Percentiles rank a stretch among this genome's conserved stretches.
Evolutionary conservation across 805 yeast species (phyloP).

Genomic region (Metschnikowia dekortorum): DNA sequence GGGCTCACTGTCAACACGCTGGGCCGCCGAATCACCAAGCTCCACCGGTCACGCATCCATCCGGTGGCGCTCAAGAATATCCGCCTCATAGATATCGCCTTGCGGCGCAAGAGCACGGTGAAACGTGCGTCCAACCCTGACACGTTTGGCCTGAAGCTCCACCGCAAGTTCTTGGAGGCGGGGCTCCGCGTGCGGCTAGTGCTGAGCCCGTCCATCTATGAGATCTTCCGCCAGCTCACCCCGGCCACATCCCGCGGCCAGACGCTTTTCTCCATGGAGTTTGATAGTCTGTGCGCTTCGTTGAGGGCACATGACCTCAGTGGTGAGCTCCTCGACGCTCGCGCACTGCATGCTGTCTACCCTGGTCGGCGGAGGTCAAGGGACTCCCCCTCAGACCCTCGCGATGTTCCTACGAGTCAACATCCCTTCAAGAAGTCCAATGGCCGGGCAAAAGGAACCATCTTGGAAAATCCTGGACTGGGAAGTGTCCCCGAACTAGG

Average conservation of each 20-base stretch:
- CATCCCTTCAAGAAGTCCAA: too few relatives aligned
- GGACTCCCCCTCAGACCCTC: too few relatives aligned
- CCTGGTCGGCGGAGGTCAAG: too few relatives aligned
- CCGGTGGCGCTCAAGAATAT: slow-evolving; percentile 12
- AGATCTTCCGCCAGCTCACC: slow-evolving; percentile 40
- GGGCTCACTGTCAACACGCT: slow-evolving; percentile 7
- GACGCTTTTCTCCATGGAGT: slow-evolving; percentile 5
- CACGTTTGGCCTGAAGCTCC: slow-evolving; percentile 24
- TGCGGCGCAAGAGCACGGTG: slow-evolving; percentile 28
- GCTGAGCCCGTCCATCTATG: slow-evolving; percentile 39
- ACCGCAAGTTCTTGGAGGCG: slow-evolving; percentile 45
- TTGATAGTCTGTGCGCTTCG: not conserved
- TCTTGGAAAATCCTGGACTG: too few relatives aligned
- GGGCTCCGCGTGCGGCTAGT: slow-evolving; percentile 49
- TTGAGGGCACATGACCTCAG: not conserved
- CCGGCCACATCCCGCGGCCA: slow-evolving; percentile 28
- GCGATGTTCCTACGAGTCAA: too few relatives aligned
- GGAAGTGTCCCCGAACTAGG: too few relatives aligned
- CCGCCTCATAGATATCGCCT: slow-evolving; percentile 27
- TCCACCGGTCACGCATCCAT: slow-evolving; percentile 15
- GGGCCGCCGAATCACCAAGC: slow-evolving; percentile 6
- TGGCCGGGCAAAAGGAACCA: too few relatives aligned
- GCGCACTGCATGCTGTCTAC: not conserved
- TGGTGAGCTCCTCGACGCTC: not conserved
- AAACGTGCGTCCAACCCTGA: slow-evolving; percentile 14